Conservation (phyloP, 345 rosid genomes). For the Citrus reticulata region DNA sequence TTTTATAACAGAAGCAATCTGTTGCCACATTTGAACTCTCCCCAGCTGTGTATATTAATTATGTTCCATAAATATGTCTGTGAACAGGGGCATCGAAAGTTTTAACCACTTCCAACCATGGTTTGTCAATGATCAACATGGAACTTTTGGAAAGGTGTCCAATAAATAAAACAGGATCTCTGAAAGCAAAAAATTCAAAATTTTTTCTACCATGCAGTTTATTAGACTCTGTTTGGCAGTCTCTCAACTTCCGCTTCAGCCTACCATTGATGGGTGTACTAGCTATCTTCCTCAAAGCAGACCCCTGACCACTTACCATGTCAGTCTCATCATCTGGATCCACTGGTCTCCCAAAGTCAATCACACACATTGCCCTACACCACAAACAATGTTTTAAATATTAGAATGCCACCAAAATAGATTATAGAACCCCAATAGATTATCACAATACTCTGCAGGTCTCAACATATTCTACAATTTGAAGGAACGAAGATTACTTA, state of each 20-base stretch:
- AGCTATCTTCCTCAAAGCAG: slow-evolving; percentile 44
- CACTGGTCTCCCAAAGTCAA: slow-evolving; percentile 75
- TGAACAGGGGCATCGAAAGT: slow-evolving; percentile 73
- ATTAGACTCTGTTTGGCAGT: slow-evolving; percentile 38
- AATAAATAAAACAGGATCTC: slow-evolving; percentile 82
- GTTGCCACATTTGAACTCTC: background rate
- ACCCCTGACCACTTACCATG: slow-evolving; percentile 36
- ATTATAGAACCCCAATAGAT: background rate
- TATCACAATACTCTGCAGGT: background rate
- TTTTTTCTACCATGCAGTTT: slow-evolving; percentile 50
- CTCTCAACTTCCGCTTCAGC: slow-evolving; percentile 49
- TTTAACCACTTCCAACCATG: slow-evolving; percentile 88
- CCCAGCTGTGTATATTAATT: slow-evolving; percentile 6
- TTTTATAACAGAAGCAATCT: background rate
- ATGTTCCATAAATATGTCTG: slow-evolving; percentile 89
- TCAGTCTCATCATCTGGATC: slow-evolving; percentile 59
- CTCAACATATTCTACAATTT: background rate
- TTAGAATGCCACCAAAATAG: background rate
- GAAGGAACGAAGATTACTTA: background rate
- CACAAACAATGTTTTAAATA: slow-evolving; percentile 8
- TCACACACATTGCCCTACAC: slow-evolving; percentile 83
- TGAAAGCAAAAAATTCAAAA: slow-evolving; percentile 71
- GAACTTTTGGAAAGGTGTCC: slow-evolving; percentile 78
- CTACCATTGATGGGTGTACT: slow-evolving; percentile 36
- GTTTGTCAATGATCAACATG: slow-evolving; percentile 77